A percentile compares a stretch with the other conserved stretches of the same genome.
Evolutionary conservation across 106 monocot genomes (phyloP).

Genomic region (Ottelia alismoides): DNA sequence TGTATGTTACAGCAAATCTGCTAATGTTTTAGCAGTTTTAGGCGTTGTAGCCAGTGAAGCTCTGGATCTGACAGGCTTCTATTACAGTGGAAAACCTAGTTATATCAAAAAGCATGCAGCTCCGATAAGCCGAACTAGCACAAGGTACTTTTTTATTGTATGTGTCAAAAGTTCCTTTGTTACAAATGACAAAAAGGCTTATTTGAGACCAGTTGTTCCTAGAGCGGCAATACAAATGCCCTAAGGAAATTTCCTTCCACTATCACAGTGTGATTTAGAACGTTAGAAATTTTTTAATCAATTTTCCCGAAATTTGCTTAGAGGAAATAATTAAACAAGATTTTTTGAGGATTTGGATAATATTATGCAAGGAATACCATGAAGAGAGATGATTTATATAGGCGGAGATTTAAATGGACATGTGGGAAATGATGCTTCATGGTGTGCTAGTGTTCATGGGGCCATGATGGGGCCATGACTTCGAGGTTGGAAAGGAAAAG

Average conservation of each 20-base stretch:
- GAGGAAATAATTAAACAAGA: too few relatives aligned
- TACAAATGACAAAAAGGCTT: too few relatives aligned
- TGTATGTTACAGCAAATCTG: conserved; percentile 92
- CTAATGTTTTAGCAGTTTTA: conserved; percentile 95
- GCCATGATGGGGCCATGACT: too few relatives aligned
- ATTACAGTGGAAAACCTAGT: conserved; percentile 77
- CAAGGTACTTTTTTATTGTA: conserved; percentile 26
- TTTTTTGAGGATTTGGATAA: too few relatives aligned
- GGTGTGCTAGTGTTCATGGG: too few relatives aligned
- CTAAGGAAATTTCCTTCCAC: neutral
- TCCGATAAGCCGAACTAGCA: conserved; percentile 37
- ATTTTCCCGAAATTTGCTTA: neutral
- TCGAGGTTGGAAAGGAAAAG: too few relatives aligned
- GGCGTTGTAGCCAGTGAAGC: conserved; percentile 84
- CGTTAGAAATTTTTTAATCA: neutral
- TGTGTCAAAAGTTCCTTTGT: neutral
- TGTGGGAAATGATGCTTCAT: too few relatives aligned
- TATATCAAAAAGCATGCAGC: conserved; percentile 27
- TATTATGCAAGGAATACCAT: too few relatives aligned
- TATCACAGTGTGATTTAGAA: neutral
- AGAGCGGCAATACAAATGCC: too few relatives aligned
- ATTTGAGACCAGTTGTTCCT: too few relatives aligned
- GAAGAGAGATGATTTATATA: too few relatives aligned
- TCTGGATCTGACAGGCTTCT: conserved; percentile 94
- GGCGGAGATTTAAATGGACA: too few relatives aligned